Percentiles rank a stretch among this genome's conserved stretches.
Conservation (phyloP, 305 asterid genomes). For the Fraxinus ornus region DNA sequence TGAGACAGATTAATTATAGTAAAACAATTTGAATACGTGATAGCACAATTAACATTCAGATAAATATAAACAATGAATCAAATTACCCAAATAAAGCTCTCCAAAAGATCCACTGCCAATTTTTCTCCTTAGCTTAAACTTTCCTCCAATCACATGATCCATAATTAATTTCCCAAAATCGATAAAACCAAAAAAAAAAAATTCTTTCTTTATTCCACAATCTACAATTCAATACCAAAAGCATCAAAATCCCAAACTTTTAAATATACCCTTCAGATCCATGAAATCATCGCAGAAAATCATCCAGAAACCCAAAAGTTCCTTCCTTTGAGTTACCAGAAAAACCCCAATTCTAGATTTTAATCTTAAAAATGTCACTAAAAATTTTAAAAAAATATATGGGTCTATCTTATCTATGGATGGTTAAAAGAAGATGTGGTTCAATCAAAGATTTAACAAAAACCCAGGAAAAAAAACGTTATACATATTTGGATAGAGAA, state of each 20-base stretch:
- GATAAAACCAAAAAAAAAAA: neutral
- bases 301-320: neutral
- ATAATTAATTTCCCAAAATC: conserved; percentile 21
- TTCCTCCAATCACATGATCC: conserved; percentile 53
- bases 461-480: neutral
- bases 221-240: neutral
- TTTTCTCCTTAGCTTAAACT: conserved; percentile 53
- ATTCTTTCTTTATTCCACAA: neutral
- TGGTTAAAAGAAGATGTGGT: neutral
- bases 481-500: neutral
- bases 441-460: neutral
- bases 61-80: neutral
- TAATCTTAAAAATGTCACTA: neutral
- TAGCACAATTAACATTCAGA: neutral
- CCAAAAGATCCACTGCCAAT: conserved; percentile 61
- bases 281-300: neutral
- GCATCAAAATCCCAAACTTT: neutral
- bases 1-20: conserved; percentile 24
- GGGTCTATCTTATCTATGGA: neutral
- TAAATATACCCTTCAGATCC: neutral
- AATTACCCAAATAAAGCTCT: conserved; percentile 53
- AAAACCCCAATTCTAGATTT: neutral
- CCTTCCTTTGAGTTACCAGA: neutral
- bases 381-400: neutral
- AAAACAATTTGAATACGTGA: neutral